phyloP scores from a whole-genome alignment of 768 basidiomycete species.

The Kwoniella heveanensis region DNA sequence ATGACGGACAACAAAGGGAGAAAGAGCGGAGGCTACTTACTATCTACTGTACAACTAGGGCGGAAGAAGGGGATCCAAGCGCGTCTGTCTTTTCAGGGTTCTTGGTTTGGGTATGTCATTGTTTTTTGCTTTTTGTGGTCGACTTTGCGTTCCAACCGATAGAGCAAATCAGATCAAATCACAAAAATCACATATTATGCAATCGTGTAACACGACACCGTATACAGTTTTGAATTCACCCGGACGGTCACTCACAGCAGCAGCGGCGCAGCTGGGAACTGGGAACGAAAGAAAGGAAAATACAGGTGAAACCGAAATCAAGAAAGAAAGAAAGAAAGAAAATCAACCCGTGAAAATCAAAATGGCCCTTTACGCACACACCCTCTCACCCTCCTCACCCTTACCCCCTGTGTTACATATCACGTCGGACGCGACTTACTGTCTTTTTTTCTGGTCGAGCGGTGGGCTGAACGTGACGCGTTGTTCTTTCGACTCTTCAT shows the following conservation, averaged over 20 bases:
- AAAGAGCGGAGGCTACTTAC: too few species aligned
- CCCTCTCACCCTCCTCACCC: too few species aligned
- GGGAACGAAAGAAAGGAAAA: background rate
- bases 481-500: background rate
- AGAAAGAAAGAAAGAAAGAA: background rate
- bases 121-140: background rate
- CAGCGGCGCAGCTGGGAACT: background rate
- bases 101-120: background rate
- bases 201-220: too few species aligned
- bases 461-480: slow-evolving; percentile 8
- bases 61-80: background rate
- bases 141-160: slow-evolving; percentile 1
- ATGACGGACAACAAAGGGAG: too few species aligned
- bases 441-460: background rate
- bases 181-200: too few species aligned
- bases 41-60: too few species aligned
- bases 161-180: background rate
- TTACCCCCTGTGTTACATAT: background rate
- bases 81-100: background rate
- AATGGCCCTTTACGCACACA: background rate
- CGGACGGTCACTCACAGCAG: background rate
- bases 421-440: slow-evolving; percentile 1
- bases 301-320: background rate
- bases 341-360: background rate
- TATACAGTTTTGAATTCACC: background rate